These are phyloP conservation scores for Plantago elongata DNA, from an alignment of 257 asterid species.

Conservation along the genomic window DNA sequence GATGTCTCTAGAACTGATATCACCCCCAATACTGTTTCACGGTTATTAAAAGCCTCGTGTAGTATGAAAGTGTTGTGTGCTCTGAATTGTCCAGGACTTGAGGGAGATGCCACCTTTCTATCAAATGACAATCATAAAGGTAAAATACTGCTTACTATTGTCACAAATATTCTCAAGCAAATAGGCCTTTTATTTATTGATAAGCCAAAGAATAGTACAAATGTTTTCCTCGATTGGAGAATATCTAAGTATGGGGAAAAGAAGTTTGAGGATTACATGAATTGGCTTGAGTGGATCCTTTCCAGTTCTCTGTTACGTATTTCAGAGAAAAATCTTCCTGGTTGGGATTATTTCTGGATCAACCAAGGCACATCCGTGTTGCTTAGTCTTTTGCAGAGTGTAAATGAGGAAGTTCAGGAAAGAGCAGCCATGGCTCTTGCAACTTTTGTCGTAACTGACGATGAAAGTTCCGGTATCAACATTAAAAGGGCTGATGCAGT, in stretches of 20 bases:
- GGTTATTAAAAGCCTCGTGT: slow-evolving; percentile 43
- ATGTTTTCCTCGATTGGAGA: slow-evolving; percentile 50
- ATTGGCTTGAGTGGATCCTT: slow-evolving; percentile 68
- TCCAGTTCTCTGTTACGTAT: slow-evolving; percentile 71
- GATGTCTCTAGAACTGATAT: slow-evolving; percentile 73
- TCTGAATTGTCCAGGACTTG: slow-evolving; percentile 53
- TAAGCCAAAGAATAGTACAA: slow-evolving; percentile 34
- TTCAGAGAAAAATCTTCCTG: slow-evolving; percentile 65
- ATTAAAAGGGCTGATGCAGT: slow-evolving; percentile 80
- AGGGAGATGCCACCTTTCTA: slow-evolving; percentile 41
- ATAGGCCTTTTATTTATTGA: slow-evolving; percentile 45
- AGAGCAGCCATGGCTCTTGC: slow-evolving; percentile 90
- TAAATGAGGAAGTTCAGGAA: slow-evolving; percentile 82
- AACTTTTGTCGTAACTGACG: slow-evolving; percentile 76
- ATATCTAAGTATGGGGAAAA: slow-evolving; percentile 31
- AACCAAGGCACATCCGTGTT: slow-evolving; percentile 67
- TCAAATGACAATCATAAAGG: slow-evolving; percentile 49
- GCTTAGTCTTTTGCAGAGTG: slow-evolving; percentile 68
- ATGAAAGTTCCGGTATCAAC: slow-evolving; percentile 74
- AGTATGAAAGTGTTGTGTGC: slow-evolving; percentile 63
- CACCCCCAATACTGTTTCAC: slow-evolving; percentile 35
- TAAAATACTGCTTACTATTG: slow-evolving; percentile 54
- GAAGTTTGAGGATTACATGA: slow-evolving; percentile 41
- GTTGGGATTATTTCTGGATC: slow-evolving; percentile 80
- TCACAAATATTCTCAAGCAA: slow-evolving; percentile 54